Conservation (phyloP, 345 rosid species). For the Ceriops decandra region DNA sequence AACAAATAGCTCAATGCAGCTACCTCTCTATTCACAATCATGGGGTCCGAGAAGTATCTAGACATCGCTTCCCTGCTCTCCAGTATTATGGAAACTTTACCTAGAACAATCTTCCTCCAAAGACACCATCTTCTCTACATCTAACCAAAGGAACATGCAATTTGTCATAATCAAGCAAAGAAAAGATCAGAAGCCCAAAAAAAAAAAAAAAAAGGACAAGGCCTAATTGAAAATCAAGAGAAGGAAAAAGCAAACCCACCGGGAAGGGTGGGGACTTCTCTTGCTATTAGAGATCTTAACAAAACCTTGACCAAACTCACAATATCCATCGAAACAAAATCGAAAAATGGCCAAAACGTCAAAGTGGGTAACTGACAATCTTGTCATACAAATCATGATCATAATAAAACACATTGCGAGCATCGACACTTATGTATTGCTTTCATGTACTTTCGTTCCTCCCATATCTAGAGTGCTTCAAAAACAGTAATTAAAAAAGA, state of each 20-base stretch:
- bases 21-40: constrained; percentile 98
- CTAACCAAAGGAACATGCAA: constrained; percentile 31
- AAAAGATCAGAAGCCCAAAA: background rate
- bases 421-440: constrained; percentile 66
- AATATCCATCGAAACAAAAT: constrained; percentile 85
- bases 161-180: background rate
- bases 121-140: constrained; percentile 93
- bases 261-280: constrained; percentile 89
- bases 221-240: no score
- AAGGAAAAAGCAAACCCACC: constrained; percentile 35
- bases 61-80: constrained; percentile 93
- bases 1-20: constrained; percentile 15
- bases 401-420: constrained; percentile 74
- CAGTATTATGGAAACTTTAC: constrained; percentile 86
- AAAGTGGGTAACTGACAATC: constrained; percentile 80
- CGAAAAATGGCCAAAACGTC: constrained; percentile 90
- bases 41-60: constrained; percentile 68
- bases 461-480: constrained; percentile 75
- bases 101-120: constrained; percentile 91
- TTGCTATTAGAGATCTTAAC: constrained; percentile 68
- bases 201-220: background rate
- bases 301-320: constrained; percentile 61
- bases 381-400: constrained; percentile 75
- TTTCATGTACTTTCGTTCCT: constrained; percentile 85
- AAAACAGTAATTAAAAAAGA: constrained; percentile 34